Conservation (phyloP, 2,329 filamentous ascomycete genomes). For the Epichloe gansuensis region DNA sequence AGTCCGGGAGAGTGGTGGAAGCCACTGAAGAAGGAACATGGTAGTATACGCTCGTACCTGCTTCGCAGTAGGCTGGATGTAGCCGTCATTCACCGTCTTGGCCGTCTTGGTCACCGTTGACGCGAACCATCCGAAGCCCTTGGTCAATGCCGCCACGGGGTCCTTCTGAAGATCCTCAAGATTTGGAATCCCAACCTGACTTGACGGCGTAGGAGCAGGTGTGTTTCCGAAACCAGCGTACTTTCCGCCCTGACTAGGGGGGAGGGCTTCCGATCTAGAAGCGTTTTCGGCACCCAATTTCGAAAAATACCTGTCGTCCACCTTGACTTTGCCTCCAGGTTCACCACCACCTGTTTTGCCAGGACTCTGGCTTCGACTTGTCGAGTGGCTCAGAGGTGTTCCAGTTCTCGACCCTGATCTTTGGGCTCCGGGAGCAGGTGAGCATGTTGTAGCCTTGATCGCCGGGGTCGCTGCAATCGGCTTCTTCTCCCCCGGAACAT, state of each 20-base stretch:
- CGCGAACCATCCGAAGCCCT: constrained; percentile 90
- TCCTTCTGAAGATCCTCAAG: constrained; percentile 88
- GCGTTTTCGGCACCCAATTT: constrained; percentile 75
- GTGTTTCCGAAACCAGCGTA: constrained; percentile 83
- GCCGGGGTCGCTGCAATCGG: constrained; percentile 15
- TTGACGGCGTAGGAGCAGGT: constrained; percentile 38
- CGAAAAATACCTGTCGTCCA: constrained; percentile 84
- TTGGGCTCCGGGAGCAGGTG: constrained; percentile 21
- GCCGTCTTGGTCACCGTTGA: constrained; percentile 80
- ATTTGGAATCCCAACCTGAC: constrained; percentile 41
- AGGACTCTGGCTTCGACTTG: constrained; percentile 28
- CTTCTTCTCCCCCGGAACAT: constrained; percentile 59
- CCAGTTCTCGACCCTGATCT: constrained; percentile 25
- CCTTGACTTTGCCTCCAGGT: constrained; percentile 39
- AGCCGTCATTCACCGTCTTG: constrained; percentile 80
- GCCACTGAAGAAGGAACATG: background rate
- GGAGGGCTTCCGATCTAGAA: constrained; percentile 55
- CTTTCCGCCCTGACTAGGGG: constrained; percentile 85
- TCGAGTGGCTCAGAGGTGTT: constrained; percentile 28
- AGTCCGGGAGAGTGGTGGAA: background rate
- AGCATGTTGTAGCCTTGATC: constrained; percentile 13
- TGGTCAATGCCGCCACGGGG: constrained; percentile 74
- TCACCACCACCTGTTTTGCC: constrained; percentile 2
- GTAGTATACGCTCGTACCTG: constrained; percentile 13
- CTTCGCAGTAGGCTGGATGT: constrained; percentile 76